These are phyloP conservation scores for Diutina pseudorugosa DNA, from an alignment of 1,139 yeast genomes.

Conservation along the genomic window DNA sequence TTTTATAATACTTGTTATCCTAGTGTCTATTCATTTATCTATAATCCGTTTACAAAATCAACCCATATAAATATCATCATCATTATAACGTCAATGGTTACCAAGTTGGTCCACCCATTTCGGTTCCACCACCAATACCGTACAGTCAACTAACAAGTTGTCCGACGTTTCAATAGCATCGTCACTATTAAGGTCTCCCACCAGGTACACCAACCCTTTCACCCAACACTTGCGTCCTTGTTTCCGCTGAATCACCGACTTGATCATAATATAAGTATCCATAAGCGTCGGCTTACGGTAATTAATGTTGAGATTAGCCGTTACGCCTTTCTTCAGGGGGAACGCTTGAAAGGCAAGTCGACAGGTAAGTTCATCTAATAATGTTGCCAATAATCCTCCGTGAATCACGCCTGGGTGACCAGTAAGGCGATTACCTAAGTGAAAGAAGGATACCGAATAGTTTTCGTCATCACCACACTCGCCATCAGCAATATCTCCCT, in stretches of 20 bases:
- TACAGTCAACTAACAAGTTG: constrained; percentile 26
- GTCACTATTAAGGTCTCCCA: not conserved
- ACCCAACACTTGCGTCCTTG: constrained; percentile 33
- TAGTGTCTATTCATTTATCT: too few species aligned
- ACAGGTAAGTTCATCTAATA: constrained; percentile 42
- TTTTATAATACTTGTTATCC: too few species aligned
- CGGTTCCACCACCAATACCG: constrained; percentile 34
- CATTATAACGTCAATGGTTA: not conserved
- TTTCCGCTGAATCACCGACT: constrained; percentile 22
- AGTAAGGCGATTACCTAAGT: constrained; percentile 31
- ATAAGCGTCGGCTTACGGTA: constrained; percentile 28
- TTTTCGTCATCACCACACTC: constrained; percentile 9
- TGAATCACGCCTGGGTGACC: constrained; percentile 44
- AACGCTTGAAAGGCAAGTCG: constrained; percentile 38
- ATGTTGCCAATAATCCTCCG: constrained; percentile 43
- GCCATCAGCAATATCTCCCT: not conserved
- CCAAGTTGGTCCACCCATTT: constrained; percentile 21
- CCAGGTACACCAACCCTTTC: constrained; percentile 19
- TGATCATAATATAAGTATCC: constrained; percentile 22
- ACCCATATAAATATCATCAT: too few species aligned
- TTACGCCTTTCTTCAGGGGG: constrained; percentile 29
- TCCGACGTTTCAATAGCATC: constrained; percentile 12
- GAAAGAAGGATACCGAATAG: constrained; percentile 28
- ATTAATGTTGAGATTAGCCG: constrained; percentile 33
- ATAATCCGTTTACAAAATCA: too few species aligned